Evolutionary conservation across 176 grass and related monocot species (phyloP).

Genomic region (Aegilops bicornis): DNA sequence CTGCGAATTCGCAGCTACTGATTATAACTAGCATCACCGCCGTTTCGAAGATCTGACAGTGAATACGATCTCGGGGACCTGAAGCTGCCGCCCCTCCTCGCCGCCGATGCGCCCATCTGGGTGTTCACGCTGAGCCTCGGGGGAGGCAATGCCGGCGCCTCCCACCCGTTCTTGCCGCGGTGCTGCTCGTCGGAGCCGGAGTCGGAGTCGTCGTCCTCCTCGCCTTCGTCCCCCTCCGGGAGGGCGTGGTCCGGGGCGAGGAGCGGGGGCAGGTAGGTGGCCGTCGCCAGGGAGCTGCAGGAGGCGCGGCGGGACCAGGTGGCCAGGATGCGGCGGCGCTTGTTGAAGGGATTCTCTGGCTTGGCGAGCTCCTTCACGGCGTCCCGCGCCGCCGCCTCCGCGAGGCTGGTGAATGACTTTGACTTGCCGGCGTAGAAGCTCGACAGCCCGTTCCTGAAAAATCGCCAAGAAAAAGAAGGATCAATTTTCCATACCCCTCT

Average conservation of each 20-base stretch:
- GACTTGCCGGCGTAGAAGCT: conserved; percentile 89
- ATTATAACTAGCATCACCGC: conserved; percentile 3
- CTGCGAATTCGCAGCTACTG: conserved; percentile 22
- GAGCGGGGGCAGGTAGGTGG: conserved; percentile 46
- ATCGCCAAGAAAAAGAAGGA: not conserved
- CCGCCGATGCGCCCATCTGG: conserved; percentile 26
- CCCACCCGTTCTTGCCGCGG: conserved; percentile 38
- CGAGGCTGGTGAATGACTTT: conserved; percentile 72
- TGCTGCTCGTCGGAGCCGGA: conserved; percentile 3
- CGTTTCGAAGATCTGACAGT: conserved; percentile 60
- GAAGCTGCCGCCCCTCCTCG: conserved; percentile 32
- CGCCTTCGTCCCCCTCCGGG: conserved; percentile 58
- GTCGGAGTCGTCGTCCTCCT: conserved; percentile 39
- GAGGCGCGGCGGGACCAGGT: conserved; percentile 63
- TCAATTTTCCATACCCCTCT: not conserved
- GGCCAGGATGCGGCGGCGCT: conserved; percentile 64
- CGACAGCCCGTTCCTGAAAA: conserved; percentile 62
- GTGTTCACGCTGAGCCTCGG: not conserved
- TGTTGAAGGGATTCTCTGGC: conserved; percentile 90
- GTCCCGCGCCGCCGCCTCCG: conserved; percentile 39
- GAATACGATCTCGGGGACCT: conserved; percentile 66
- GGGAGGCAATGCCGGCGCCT: conserved; percentile 48
- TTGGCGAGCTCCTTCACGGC: conserved; percentile 63
- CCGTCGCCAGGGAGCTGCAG: conserved; percentile 58
- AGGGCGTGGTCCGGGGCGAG: conserved; percentile 44